Conservation (phyloP, 768 basidiomycete genomes). For the Pholiota conissans region DNA sequence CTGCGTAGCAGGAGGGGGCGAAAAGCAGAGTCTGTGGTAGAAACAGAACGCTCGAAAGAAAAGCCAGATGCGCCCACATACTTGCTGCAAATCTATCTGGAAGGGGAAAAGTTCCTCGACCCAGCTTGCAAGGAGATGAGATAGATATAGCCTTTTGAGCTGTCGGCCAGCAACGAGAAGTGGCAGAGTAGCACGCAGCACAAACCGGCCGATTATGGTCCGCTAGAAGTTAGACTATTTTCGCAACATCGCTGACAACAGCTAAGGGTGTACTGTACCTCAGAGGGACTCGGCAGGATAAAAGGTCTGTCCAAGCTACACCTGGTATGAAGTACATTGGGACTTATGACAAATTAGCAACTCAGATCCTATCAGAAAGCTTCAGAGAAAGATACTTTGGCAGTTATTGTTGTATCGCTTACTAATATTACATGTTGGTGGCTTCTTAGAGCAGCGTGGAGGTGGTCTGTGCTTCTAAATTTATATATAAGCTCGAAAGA, state of each 20-base stretch:
- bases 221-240: not conserved
- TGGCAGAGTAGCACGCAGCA: not conserved
- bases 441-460: not conserved
- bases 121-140: not conserved
- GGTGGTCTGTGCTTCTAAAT: not conserved
- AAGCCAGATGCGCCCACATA: constrained; percentile 15
- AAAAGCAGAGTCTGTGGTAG: constrained; percentile 15
- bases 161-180: not conserved
- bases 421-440: not conserved
- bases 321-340: not conserved
- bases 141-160: not conserved
- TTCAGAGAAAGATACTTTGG: not conserved
- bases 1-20: constrained; percentile 5
- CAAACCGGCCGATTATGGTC: not conserved
- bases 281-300: not conserved
- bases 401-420: not conserved
- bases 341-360: not conserved
- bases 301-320: not conserved
- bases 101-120: too few species aligned
- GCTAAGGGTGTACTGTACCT: not conserved
- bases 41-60: constrained; percentile 16
- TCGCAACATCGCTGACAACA: not conserved
- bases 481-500: not conserved
- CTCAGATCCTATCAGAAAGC: not conserved
- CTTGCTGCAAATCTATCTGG: not conserved